Conservation (phyloP, 495 filamentous ascomycete species). For the Penicillium psychrofluorescens region DNA sequence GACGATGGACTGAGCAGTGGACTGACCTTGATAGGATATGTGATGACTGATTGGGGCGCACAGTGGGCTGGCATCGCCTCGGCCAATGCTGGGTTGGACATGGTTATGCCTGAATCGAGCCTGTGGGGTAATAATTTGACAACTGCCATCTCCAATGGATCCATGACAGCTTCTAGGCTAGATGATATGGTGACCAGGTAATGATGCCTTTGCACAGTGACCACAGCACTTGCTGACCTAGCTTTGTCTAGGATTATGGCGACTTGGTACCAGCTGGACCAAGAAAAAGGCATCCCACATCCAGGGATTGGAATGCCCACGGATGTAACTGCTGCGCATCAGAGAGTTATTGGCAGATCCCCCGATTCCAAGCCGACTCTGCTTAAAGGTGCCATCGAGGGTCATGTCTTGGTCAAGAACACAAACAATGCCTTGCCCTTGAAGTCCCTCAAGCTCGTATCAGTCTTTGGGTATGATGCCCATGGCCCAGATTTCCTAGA, state of each 20-base stretch:
- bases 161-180: conserved; percentile 35
- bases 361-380: conserved; percentile 47
- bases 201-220: conserved; percentile 5
- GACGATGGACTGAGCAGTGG: too few species aligned
- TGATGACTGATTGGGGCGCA: conserved; percentile 44
- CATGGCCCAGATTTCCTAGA: conserved; percentile 24
- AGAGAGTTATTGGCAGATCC: conserved; percentile 10
- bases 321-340: too few species aligned
- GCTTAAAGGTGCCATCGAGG: conserved; percentile 43
- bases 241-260: too few species aligned
- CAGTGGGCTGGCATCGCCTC: conserved; percentile 39
- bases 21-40: conserved; percentile 19
- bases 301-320: too few species aligned
- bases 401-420: conserved; percentile 52
- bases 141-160: conserved; percentile 28
- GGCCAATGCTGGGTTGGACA: conserved; percentile 9
- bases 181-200: conserved; percentile 52
- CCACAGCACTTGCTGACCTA: too few species aligned
- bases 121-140: conserved; percentile 14
- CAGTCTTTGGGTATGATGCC: conserved; percentile 60
- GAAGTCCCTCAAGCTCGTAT: conserved; percentile 41
- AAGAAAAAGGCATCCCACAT: too few species aligned
- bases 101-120: conserved; percentile 1
- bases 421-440: conserved; percentile 45
- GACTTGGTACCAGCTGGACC: too few species aligned